phyloP scores from a whole-genome alignment of 2,329 filamentous ascomycete genomes.

The Pestalotiopsis sp. region DNA sequence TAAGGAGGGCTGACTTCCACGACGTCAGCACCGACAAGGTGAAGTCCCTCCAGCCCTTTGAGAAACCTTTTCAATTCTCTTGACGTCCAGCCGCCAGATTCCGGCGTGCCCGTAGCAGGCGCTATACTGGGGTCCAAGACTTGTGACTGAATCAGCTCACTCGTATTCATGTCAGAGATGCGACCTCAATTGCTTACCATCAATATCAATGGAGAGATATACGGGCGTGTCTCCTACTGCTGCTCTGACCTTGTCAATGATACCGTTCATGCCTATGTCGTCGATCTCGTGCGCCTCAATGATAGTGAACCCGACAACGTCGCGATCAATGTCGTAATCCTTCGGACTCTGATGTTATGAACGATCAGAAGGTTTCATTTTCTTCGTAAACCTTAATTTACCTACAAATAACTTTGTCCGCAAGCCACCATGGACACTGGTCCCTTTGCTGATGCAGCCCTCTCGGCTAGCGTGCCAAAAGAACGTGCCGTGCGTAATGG shows the following conservation, averaged over 20 bases:
- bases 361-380: neutral
- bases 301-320: conserved; percentile 4
- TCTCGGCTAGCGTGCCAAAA: conserved; percentile 12
- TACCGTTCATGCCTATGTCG: conserved; percentile 10
- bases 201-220: conserved; percentile 13
- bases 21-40: conserved; percentile 7
- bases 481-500: conserved; percentile 13
- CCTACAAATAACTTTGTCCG: conserved; percentile 10
- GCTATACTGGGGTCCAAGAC: neutral
- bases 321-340: conserved; percentile 8
- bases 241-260: conserved; percentile 6
- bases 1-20: conserved; percentile 15
- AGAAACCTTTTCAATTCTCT: conserved; percentile 9
- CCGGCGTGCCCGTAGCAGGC: neutral
- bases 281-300: conserved; percentile 12
- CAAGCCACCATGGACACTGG: conserved; percentile 11
- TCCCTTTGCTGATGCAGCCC: conserved; percentile 12
- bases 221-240: conserved; percentile 6
- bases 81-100: neutral
- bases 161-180: neutral
- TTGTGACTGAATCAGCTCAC: neutral
- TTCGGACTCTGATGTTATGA: conserved; percentile 9
- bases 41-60: conserved; percentile 10
- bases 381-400: neutral
- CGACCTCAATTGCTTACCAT: conserved; percentile 1